These are phyloP conservation scores for Penicillium sp. DNA, from an alignment of 2,329 filamentous ascomycete genomes.

Conservation along the genomic window DNA sequence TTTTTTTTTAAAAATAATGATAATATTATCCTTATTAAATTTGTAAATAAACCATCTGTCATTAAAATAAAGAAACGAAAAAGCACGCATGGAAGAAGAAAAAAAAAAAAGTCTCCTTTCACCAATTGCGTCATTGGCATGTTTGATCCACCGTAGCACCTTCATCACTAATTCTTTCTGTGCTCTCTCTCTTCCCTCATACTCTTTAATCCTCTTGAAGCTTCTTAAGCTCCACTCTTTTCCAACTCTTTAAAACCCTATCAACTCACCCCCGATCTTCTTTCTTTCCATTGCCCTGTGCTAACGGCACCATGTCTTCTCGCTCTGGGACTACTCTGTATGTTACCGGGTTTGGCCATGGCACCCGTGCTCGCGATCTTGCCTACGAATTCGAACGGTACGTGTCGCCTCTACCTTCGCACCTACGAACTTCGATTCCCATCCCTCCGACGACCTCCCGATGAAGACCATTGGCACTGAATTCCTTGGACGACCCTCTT, in stretches of 20 bases:
- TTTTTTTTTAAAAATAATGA: no score
- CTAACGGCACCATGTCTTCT: slow-evolving; percentile 66
- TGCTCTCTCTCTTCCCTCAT: background rate
- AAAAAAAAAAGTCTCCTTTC: slow-evolving; percentile 2
- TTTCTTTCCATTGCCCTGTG: background rate
- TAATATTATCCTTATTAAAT: no score
- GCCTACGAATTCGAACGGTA: slow-evolving; percentile 99
- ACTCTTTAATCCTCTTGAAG: slow-evolving; percentile 6
- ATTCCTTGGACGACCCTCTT: slow-evolving; percentile 1
- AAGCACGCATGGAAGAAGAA: background rate
- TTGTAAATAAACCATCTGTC: no score
- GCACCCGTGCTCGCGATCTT: slow-evolving; percentile 95
- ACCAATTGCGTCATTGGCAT: slow-evolving; percentile 10
- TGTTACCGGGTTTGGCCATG: slow-evolving; percentile 97
- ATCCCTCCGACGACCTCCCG: slow-evolving; percentile 11
- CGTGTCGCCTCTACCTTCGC: slow-evolving; percentile 52
- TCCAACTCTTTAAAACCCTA: background rate
- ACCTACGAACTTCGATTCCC: slow-evolving; percentile 26
- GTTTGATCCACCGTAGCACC: slow-evolving; percentile 7
- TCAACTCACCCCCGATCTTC: background rate
- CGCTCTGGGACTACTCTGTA: slow-evolving; percentile 89
- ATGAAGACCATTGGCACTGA: slow-evolving; percentile 5
- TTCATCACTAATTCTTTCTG: slow-evolving; percentile 6
- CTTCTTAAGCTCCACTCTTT: slow-evolving; percentile 1
- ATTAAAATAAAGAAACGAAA: background rate